A percentile compares a stretch with the other conserved stretches of the same genome.
phyloP scores from a whole-genome alignment of 23 red algal species.

The Gracilaria caudata region DNA sequence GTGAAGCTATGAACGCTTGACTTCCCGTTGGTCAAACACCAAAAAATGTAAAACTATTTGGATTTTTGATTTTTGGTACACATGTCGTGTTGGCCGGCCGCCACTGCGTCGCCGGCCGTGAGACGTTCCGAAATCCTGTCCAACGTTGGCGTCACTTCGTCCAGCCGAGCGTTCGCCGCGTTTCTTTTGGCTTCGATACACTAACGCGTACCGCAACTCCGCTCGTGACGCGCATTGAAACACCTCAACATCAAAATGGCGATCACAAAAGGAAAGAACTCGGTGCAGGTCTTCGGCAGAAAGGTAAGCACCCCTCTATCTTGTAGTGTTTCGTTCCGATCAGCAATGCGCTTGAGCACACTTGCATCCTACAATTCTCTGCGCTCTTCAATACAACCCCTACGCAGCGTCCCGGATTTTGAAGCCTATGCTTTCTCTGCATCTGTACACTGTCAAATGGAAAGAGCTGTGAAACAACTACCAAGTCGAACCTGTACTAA shows the following conservation, averaged over 20 bases:
- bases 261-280: conserved; percentile 66
- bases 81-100: too few relatives aligned
- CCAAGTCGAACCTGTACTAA: neutral
- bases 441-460: neutral
- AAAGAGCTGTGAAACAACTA: neutral
- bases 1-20: too few relatives aligned
- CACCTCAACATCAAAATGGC: conserved; percentile 15
- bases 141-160: neutral
- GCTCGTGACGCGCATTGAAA: neutral
- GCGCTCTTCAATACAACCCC: neutral
- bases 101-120: neutral
- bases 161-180: too few relatives aligned
- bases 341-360: too few relatives aligned
- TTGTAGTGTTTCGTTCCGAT: neutral
- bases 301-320: conserved; percentile 68
- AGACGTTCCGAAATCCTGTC: neutral
- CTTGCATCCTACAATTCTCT: neutral
- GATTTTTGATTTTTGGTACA: neutral
- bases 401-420: neutral
- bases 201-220: too few relatives aligned
- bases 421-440: too few relatives aligned
- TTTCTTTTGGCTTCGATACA: too few relatives aligned
- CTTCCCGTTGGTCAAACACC: neutral
- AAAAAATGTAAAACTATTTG: neutral
- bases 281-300: conserved; percentile 93